Conservation (phyloP, 306 rosid species). For the Quercus glauca region DNA sequence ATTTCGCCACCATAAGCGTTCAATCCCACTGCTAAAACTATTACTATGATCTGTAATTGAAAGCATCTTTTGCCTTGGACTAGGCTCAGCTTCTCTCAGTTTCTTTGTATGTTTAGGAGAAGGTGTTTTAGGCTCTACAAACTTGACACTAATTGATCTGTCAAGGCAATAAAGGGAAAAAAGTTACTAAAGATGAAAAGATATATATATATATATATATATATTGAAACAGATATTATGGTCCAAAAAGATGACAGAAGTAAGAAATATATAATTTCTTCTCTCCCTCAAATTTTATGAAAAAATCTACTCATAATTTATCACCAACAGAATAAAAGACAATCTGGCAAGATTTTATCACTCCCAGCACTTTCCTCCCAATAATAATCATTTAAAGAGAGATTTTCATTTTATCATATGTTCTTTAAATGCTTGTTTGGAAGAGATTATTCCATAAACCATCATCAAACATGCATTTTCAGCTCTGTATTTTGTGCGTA, state of each 20-base stretch:
- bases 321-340: not conserved
- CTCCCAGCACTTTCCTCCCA: not conserved
- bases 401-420: not conserved
- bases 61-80: conserved; percentile 20
- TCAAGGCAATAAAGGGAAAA: conserved; percentile 17
- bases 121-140: conserved; percentile 84
- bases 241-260: not conserved
- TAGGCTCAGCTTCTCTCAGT: conserved; percentile 35
- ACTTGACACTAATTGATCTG: conserved; percentile 51
- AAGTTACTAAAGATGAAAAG: conserved; percentile 7
- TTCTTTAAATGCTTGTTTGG: not conserved
- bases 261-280: not conserved
- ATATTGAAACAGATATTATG: not conserved
- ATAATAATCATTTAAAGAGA: not conserved
- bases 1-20: conserved; percentile 72
- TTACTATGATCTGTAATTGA: conserved; percentile 29
- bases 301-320: not conserved
- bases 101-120: conserved; percentile 64
- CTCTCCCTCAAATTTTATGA: not conserved
- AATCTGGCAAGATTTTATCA: not conserved
- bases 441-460: not conserved
- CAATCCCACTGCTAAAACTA: conserved; percentile 47
- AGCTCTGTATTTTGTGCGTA: not conserved
- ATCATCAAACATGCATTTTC: not conserved
- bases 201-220: not conserved